These are phyloP conservation scores for Solanum dulcamara DNA, from an alignment of 257 asterid species.

Conservation along the genomic window DNA sequence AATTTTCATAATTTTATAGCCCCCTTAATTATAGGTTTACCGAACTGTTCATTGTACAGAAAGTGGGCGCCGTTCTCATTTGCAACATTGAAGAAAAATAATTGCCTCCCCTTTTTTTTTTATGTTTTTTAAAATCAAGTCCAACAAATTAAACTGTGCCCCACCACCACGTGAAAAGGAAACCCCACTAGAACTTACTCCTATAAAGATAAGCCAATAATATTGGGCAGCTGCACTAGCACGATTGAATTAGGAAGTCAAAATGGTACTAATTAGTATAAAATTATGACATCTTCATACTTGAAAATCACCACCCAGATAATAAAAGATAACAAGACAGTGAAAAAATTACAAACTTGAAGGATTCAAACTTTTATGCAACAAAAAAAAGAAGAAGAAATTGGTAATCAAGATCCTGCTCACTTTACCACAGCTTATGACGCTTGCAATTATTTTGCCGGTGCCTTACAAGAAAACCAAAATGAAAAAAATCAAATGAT, in stretches of 20 bases:
- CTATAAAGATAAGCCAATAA: background rate
- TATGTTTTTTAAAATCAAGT: background rate
- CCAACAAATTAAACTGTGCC: background rate
- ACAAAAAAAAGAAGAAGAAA: background rate
- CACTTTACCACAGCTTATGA: background rate
- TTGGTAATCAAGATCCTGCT: background rate
- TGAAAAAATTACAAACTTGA: background rate
- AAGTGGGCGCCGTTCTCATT: background rate
- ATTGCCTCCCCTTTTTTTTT: background rate
- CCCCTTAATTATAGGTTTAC: background rate
- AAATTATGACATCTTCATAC: background rate
- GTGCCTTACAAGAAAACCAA: background rate
- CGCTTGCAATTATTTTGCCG: background rate
- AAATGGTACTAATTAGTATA: background rate
- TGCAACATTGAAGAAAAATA: background rate
- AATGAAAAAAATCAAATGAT: background rate
- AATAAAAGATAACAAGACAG: background rate
- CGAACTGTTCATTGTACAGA: background rate
- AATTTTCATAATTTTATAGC: background rate
- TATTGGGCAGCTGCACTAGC: background rate
- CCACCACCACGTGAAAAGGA: conserved; percentile 3
- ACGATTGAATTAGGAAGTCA: background rate
- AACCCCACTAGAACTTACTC: background rate
- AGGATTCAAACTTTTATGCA: background rate
- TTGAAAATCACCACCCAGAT: background rate